Base-by-base conservation (phyloP, 495 filamentous ascomycete genomes). In the Aspergillus avenaceus region DNA sequence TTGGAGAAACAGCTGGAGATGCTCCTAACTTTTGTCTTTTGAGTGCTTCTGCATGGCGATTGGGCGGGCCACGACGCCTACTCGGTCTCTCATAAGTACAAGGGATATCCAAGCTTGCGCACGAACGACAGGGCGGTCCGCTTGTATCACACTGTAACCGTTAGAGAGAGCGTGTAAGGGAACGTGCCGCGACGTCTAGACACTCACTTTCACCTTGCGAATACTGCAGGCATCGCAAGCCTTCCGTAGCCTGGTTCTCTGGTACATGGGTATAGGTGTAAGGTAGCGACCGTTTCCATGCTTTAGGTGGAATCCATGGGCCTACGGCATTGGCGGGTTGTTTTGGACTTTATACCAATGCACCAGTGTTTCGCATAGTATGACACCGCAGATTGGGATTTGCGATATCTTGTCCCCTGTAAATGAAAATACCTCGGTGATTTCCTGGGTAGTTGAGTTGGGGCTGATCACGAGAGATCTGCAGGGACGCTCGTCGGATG, bases 201-300 rank as follows among this genome's bases (percentile, higher is more conserved):
- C 16, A 58, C 53, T 34, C 63, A 90, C 87, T 81, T 92, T 93
- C 23, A 93, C 87, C 61, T 93, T 93, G 26, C 88, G 83, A 55
- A 85, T 81, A 57, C 85, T 90, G 66, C 88, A 93, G 69, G 85
- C 84, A 65, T 93, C 88, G 64, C 88, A 93, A 18, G 88, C 88
- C 61, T 88, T 87, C 37, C 84, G 82, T 46, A 91, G 71, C 46
- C 88, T 66, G 29, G 65, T 70, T 64, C 69, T 69, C 43, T 55
- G 53, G 59, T 74, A 70, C 72, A 75, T 75, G 45, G 42, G 55
- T 55, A 45, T 52, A 54, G 50, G 50, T 38, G 22, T 45, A 29
- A 49, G 38, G 41, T 49, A 56, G 40, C 54, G 41, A 49, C 41
- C 41, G 53, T 55, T 57, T 57, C 60, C 67, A 64, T 59, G 34